These are phyloP conservation scores for Lentinula raphanica DNA, from an alignment of 768 basidiomycete genomes.

Conservation along the genomic window DNA sequence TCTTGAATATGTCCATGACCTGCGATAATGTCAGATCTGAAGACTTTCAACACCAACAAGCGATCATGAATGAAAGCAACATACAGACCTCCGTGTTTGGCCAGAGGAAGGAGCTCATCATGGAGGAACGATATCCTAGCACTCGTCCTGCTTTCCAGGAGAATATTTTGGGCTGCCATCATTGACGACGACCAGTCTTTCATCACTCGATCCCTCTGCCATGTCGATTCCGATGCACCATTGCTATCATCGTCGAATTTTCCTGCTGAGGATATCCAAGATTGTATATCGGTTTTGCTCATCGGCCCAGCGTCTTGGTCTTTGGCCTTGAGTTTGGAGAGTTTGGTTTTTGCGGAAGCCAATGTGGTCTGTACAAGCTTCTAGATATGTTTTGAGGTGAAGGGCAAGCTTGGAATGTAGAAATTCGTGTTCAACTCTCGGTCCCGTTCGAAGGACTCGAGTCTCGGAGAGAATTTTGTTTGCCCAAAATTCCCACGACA, in stretches of 20 bases:
- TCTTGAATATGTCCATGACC: conserved; percentile 62
- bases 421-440: not conserved
- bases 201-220: conserved; percentile 52
- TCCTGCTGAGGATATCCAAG: conserved; percentile 54
- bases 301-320: conserved; percentile 33
- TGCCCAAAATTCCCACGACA: not conserved
- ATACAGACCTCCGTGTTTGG: conserved; percentile 50
- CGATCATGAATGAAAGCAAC: not conserved
- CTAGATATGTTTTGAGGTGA: not conserved
- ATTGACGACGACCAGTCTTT: conserved; percentile 52
- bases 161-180: conserved; percentile 43
- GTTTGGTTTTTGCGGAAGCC: conserved; percentile 30
- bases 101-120: conserved; percentile 56
- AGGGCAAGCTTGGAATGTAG: not conserved
- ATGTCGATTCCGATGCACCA: conserved; percentile 19
- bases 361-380: conserved; percentile 8
- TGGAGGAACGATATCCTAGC: conserved; percentile 51
- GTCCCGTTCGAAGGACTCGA: not conserved
- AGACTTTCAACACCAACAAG: conserved; percentile 3
- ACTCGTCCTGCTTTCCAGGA: conserved; percentile 53
- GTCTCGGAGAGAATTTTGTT: not conserved
- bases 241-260: conserved; percentile 27
- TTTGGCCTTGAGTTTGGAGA: conserved; percentile 47
- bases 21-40: conserved; percentile 59
- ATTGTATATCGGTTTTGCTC: conserved; percentile 53